These are phyloP conservation scores for Sporothrix euskadiensis DNA, from an alignment of 2,329 filamentous ascomycete species.

Conservation along the genomic window DNA sequence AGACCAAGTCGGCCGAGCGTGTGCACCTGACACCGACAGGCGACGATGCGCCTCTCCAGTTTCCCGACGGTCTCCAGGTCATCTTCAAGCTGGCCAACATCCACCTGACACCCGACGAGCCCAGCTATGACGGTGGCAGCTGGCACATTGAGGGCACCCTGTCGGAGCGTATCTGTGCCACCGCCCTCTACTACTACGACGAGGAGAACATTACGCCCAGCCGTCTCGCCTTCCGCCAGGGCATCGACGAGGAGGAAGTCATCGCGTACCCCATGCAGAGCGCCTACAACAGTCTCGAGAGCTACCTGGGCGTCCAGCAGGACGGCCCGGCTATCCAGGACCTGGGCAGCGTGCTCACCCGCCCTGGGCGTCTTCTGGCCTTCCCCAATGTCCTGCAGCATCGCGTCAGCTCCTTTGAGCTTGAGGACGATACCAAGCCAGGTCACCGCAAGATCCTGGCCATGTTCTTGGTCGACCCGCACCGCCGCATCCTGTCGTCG, in stretches of 20 bases:
- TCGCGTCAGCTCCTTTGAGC: slow-evolving; percentile 51
- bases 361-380: slow-evolving; percentile 47
- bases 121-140: slow-evolving; percentile 44
- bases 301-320: slow-evolving; percentile 34
- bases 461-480: slow-evolving; percentile 61
- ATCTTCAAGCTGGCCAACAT: slow-evolving; percentile 64
- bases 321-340: slow-evolving; percentile 41
- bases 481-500: slow-evolving; percentile 50
- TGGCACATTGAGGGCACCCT: slow-evolving; percentile 45
- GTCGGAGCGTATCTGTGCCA: slow-evolving; percentile 59
- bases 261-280: slow-evolving; percentile 26
- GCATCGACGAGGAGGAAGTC: slow-evolving; percentile 30
- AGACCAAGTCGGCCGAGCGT: background rate
- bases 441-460: slow-evolving; percentile 59
- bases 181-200: slow-evolving; percentile 57
- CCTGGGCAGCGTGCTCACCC: slow-evolving; percentile 45
- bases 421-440: slow-evolving; percentile 51
- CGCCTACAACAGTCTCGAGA: slow-evolving; percentile 28
- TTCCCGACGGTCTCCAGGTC: slow-evolving; percentile 52
- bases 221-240: slow-evolving; percentile 46
- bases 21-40: slow-evolving; percentile 21
- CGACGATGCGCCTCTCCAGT: background rate
- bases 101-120: slow-evolving; percentile 55
- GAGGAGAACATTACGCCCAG: slow-evolving; percentile 52
- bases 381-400: slow-evolving; percentile 52